Conservation (phyloP, 1,284 basidiomycete species). For the Ustilago xerochloae region DNA sequence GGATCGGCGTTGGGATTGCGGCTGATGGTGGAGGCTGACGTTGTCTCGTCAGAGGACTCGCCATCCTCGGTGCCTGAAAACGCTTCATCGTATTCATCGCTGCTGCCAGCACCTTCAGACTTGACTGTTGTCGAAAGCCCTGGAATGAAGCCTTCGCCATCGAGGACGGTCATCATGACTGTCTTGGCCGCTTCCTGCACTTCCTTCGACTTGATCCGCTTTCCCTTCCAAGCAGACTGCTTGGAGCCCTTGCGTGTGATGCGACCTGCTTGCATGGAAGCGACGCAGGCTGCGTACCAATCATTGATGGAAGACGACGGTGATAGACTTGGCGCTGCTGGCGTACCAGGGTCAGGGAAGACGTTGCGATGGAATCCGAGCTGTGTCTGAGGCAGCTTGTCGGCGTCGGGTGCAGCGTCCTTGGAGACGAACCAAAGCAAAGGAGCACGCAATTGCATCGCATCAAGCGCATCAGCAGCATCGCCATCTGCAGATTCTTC, state of each 20-base stretch:
- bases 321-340: constrained; percentile 36
- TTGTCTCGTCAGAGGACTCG: constrained; percentile 25
- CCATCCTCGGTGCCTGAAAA: constrained; percentile 17
- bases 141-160: constrained; percentile 54
- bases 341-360: constrained; percentile 72
- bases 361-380: constrained; percentile 86
- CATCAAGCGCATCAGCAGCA: constrained; percentile 72
- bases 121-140: constrained; percentile 32
- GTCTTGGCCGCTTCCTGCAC: constrained; percentile 55
- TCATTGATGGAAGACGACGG: constrained; percentile 8
- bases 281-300: constrained; percentile 69
- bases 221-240: constrained; percentile 52
- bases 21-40: constrained; percentile 24
- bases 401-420: constrained; percentile 66
- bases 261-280: constrained; percentile 68
- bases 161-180: constrained; percentile 56
- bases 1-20: constrained; percentile 41
- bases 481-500: constrained; percentile 36
- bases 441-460: constrained; percentile 70
- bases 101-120: constrained; percentile 18
- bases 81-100: constrained; percentile 33
- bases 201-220: constrained; percentile 59
- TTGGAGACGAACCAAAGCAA: constrained; percentile 88
- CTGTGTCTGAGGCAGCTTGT: constrained; percentile 76
- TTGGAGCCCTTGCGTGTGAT: constrained; percentile 49